phyloP scores from a whole-genome alignment of 148 eudicot species.

The Dianthus caryophyllus region DNA sequence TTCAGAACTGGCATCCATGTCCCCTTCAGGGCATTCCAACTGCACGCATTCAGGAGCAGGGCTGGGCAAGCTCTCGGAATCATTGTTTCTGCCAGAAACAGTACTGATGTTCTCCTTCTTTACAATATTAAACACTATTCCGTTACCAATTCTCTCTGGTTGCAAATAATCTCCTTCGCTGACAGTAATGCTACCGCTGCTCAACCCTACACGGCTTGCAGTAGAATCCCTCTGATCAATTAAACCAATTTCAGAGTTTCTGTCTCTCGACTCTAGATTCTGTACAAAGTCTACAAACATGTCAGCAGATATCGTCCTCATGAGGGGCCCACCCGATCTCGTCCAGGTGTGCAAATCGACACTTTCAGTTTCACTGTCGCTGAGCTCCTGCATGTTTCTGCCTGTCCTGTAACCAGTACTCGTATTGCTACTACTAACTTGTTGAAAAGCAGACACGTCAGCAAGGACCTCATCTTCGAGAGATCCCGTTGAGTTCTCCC shows the following conservation, averaged over 20 bases:
- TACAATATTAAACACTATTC: conserved; percentile 73
- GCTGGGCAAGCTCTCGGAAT: conserved; percentile 38
- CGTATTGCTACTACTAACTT: conserved; percentile 9
- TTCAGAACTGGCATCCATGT: conserved; percentile 56
- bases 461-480: conserved; percentile 65
- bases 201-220: conserved; percentile 20
- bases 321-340: conserved; percentile 87
- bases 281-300: conserved; percentile 66
- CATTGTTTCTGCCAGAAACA: conserved; percentile 50
- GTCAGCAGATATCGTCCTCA: conserved; percentile 87
- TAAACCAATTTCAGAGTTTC: neutral
- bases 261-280: conserved; percentile 37
- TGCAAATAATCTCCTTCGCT: conserved; percentile 78
- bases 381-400: conserved; percentile 49
- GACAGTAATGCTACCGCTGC: conserved; percentile 51
- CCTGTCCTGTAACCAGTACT: conserved; percentile 27
- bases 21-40: conserved; percentile 57
- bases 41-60: conserved; percentile 65
- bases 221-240: conserved; percentile 35
- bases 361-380: conserved; percentile 81
- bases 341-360: conserved; percentile 71
- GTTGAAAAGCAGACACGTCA: conserved; percentile 56
- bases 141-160: conserved; percentile 61
- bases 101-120: conserved; percentile 53
- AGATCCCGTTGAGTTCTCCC: conserved; percentile 92